Evolutionary conservation across 192 early-diverging fungal species (phyloP).

Genomic region (Coemansia sp.): DNA sequence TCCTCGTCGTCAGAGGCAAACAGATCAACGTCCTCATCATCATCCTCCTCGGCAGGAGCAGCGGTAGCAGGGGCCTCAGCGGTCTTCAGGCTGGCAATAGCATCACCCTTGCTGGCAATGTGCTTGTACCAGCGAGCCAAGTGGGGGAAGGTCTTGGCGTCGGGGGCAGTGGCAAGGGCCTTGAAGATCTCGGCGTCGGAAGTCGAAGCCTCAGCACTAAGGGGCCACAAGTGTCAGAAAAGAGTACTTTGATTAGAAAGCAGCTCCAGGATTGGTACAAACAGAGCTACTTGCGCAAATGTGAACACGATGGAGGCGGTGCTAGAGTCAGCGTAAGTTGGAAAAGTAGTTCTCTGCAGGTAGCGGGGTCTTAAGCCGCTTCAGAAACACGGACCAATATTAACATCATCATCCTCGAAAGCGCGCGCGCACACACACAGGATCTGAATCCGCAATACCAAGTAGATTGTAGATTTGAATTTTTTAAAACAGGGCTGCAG

Average conservation of each 20-base stretch:
- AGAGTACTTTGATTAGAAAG: background rate
- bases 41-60: conserved; percentile 65
- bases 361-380: conserved; percentile 63
- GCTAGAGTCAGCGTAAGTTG: conserved; percentile 28
- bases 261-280: too few species aligned
- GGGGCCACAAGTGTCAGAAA: background rate
- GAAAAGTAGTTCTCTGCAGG: conserved; percentile 48
- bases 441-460: background rate
- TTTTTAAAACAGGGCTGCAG: background rate
- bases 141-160: conserved; percentile 75
- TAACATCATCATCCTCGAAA: conserved; percentile 50
- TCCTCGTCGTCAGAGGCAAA: conserved; percentile 89
- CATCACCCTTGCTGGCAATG: conserved; percentile 59
- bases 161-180: conserved; percentile 68
- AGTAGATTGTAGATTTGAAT: background rate
- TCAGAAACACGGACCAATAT: conserved; percentile 62
- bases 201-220: conserved; percentile 69
- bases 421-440: background rate
- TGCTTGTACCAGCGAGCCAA: conserved; percentile 95
- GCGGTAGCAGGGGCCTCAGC: conserved; percentile 54
- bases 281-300: too few species aligned
- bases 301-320: background rate
- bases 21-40: conserved; percentile 93
- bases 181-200: conserved; percentile 88
- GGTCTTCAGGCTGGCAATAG: conserved; percentile 38